phyloP scores from a whole-genome alignment of 257 asterid species.

The Lithospermum erythrorhizon region DNA sequence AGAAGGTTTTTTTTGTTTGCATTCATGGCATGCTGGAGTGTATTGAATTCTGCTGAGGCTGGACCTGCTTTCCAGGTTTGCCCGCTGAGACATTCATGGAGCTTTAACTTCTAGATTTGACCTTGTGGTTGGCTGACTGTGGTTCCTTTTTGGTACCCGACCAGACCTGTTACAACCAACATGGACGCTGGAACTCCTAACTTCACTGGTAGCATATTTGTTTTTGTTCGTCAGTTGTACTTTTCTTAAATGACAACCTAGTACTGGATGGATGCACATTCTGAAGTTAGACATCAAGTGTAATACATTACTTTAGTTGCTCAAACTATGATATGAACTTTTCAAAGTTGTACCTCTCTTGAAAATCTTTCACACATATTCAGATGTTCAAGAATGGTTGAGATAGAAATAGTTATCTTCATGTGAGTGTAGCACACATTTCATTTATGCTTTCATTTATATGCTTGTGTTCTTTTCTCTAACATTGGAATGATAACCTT shows the following conservation, averaged over 20 bases:
- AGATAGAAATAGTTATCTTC: no score
- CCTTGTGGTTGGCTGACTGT: slow-evolving; percentile 75
- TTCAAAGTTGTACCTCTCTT: not conserved
- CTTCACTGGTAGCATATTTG: slow-evolving; percentile 64
- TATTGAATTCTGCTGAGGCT: slow-evolving; percentile 90
- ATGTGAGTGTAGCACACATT: not conserved
- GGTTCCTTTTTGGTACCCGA: slow-evolving; percentile 68
- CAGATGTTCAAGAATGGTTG: not conserved
- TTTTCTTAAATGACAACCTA: slow-evolving; percentile 55
- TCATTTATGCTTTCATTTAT: not conserved
- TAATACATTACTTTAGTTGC: slow-evolving; percentile 4
- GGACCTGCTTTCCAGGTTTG: slow-evolving; percentile 99
- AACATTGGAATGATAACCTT: no score
- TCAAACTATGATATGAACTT: not conserved
- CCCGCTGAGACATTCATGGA: not conserved
- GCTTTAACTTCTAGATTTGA: slow-evolving; percentile 46
- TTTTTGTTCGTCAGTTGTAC: slow-evolving; percentile 76
- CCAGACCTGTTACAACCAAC: slow-evolving; percentile 70
- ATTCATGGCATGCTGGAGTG: slow-evolving; percentile 97
- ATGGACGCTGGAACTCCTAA: slow-evolving; percentile 85
- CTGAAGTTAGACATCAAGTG: not conserved
- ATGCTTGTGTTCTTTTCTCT: not conserved
- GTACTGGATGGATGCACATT: not conserved
- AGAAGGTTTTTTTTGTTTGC: slow-evolving; percentile 84
- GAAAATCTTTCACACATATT: not conserved